phyloP scores from a whole-genome alignment of 1,284 basidiomycete genomes.

The Rhodotorula sp. region DNA sequence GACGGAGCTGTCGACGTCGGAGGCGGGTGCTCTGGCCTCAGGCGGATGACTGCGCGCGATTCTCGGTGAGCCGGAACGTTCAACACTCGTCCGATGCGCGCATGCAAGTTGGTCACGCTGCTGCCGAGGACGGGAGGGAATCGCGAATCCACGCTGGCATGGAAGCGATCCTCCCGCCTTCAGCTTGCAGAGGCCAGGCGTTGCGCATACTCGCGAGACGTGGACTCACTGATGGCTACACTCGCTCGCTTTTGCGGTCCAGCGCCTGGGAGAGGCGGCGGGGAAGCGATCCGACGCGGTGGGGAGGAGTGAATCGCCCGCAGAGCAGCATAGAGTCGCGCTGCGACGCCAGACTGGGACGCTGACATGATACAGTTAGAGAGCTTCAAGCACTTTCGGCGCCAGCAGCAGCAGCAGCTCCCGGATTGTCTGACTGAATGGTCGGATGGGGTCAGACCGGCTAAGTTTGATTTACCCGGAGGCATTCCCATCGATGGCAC shows the following conservation, averaged over 20 bases:
- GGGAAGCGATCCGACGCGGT: slow-evolving; percentile 34
- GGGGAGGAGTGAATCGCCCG: background rate
- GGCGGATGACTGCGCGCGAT: slow-evolving; percentile 26
- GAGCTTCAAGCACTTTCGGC: too few species aligned
- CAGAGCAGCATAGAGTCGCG: background rate
- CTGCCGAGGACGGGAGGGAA: background rate
- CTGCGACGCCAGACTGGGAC: background rate
- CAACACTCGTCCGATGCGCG: too few species aligned
- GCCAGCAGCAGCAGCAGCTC: too few species aligned
- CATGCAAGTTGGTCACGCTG: too few species aligned
- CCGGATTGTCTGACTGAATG: too few species aligned
- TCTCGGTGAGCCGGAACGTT: too few species aligned
- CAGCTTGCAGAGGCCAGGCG: too few species aligned
- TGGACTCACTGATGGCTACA: slow-evolving; percentile 43
- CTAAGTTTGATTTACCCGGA: too few species aligned
- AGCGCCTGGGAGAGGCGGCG: slow-evolving; percentile 16
- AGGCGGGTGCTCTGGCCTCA: slow-evolving; percentile 26
- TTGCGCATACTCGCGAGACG: background rate
- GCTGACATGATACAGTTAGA: background rate
- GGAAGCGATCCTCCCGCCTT: background rate
- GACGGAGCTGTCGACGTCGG: slow-evolving; percentile 20
- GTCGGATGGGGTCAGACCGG: too few species aligned
- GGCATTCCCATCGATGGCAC: too few species aligned
- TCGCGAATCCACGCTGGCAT: background rate
- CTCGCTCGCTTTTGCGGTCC: slow-evolving; percentile 33